These are phyloP conservation scores for Cryptosporidium muris DNA, from an alignment of 169 alveolate species.

Conservation along the genomic window DNA sequence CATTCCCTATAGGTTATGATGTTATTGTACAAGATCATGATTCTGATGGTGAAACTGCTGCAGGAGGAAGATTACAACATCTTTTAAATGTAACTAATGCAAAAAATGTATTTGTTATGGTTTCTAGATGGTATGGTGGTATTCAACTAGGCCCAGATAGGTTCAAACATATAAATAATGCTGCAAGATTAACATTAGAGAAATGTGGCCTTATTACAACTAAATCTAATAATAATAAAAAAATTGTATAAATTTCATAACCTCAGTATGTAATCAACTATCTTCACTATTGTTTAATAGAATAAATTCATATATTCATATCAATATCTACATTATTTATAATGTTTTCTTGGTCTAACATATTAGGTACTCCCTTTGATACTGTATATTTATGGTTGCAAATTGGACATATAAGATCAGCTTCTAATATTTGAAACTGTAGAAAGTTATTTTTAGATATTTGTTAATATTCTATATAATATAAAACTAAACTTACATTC, in stretches of 20 bases:
- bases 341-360: constrained; percentile 29
- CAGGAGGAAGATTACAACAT: constrained; percentile 74
- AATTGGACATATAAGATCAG: constrained; percentile 72
- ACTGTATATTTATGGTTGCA: constrained; percentile 72
- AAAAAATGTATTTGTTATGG: constrained; percentile 71
- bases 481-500: constrained; percentile 21
- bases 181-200: constrained; percentile 69
- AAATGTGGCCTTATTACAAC: constrained; percentile 65
- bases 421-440: constrained; percentile 75
- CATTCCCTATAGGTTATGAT: constrained; percentile 64
- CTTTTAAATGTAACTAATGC: constrained; percentile 39
- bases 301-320: neutral
- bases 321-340: neutral
- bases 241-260: constrained; percentile 1
- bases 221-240: neutral
- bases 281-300: neutral
- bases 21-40: constrained; percentile 70
- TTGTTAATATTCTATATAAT: constrained; percentile 30
- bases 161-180: constrained; percentile 73
- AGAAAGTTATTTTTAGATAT: neutral
- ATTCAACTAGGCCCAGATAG: constrained; percentile 74
- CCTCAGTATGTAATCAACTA: neutral
- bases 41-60: constrained; percentile 73
- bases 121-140: constrained; percentile 75
- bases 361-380: constrained; percentile 76